Base-by-base conservation (phyloP, 2,329 filamentous ascomycete species). In the Zasmidium cellare region DNA sequence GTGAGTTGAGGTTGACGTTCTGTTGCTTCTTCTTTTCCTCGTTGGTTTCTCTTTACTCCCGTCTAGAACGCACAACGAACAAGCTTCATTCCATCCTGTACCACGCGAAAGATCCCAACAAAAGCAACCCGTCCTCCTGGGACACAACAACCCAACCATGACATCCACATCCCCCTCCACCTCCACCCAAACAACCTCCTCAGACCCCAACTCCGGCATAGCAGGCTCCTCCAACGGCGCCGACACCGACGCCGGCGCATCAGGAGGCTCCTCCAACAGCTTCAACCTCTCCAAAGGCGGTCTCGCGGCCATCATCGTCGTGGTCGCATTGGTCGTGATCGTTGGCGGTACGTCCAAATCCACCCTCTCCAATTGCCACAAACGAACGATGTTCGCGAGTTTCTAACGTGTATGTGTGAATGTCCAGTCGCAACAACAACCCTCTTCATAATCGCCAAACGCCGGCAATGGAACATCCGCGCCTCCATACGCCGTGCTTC, bases 401-500 rank as follows among this genome's bases (percentile, higher is more conserved):
- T 45, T 14, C 28, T 31, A 31, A 31, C 28, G 28, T 31, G 28
- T 31, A 31, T 7, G 46, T n/a, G n/a, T 22, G 9, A 9, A n/a
- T 24, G 62, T 80, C 79, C 2, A 89, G 88, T 87, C 61, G 80
- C 80, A 20, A 87, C 83, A 31, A 84, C 86, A 2, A 76, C 85
- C 2, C 83, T 94, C 24, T 96, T 89, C 77, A 91, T 87, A 73
- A 72, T 93, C 38, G 89, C 91, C 55, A 94, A 94, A 80, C 92
- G 91, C 77, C 85, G 87, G 48, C 89, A 92, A 74, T 94, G 91
- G 91, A 89, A 87, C 64, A 79, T 94, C 65, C 84, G 87, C 58
- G 85, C 90, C 70, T 88, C 82, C 25, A 80, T 96, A 57, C 83
- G 87, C 55, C 84, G 84, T 63, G 92, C 89, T 1, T 79, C 78